Evolutionary conservation across 2,329 filamentous ascomycete species (phyloP), one percentile per base, ranked within the genome.

Genomic region (Fusarium avenaceum): DNA sequence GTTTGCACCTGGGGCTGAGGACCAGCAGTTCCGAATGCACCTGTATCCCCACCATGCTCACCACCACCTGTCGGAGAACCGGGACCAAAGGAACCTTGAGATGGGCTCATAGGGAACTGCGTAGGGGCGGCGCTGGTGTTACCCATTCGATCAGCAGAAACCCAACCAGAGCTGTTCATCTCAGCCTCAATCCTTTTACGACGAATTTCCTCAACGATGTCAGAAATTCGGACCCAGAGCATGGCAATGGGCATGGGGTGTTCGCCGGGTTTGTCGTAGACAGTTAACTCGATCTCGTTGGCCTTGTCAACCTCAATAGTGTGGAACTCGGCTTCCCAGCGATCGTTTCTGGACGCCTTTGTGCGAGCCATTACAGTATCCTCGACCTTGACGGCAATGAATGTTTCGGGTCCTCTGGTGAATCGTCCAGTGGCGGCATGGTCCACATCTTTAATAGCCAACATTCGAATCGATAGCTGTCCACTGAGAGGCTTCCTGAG

Each of bases 131-230:
- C 81, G 11, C 73, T 81, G 11, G 74, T 66, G 66, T 87, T 89
- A 46, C 88, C 92, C 92, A 98, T 97, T 76, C 95, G 92, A 78
- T 98, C 96, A 52, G 96, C 96, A 68, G 96, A 97, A 53, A 97
- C 95, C 96, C 96, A 99, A 53, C 95, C 96, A 44, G 93, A 94
- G 75, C 90, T 92, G 78, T 94, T 97, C 77, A 97, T 92, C 77
- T 99, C 96, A 15, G 93, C 92, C 81, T 99, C 96, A 65, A 99
- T 96, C 82, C 92, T 96, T 85, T 98, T 98, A 65, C 94, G 90
- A 76, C 96, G 91, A 86, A 99, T 95, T 80, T 99, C 96, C 77
- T 99, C 96, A 3, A 94, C 93, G 70, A 99, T 97, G 78, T 99
- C 96, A 17, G 96, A 97, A 76, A 99, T 95, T 63, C 96, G 88